phyloP scores from a whole-genome alignment of 2,329 filamentous ascomycete genomes.

The Colletotrichum destructivum region DNA sequence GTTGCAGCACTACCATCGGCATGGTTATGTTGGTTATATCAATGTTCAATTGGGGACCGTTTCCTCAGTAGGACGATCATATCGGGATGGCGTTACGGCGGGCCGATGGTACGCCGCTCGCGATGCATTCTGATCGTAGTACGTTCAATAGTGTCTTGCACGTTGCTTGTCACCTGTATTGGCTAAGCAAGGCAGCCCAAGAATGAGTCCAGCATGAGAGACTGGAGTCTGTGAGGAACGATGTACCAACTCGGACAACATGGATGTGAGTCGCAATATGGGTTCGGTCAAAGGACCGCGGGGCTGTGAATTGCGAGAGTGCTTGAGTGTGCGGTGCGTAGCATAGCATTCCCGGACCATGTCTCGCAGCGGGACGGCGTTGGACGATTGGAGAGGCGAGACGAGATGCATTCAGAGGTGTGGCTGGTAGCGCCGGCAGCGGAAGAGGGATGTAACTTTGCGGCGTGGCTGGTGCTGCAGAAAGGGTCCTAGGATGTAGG shows the following conservation, averaged over 20 bases:
- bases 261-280: neutral
- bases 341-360: neutral
- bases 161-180: constrained; percentile 1
- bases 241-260: neutral
- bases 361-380: constrained; percentile 7
- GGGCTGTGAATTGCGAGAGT: neutral
- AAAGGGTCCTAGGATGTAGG: constrained; percentile 23
- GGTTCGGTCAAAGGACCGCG: neutral
- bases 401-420: constrained; percentile 1
- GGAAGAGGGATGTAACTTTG: neutral
- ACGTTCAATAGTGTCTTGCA: neutral
- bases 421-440: constrained; percentile 15
- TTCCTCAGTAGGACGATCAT: constrained; percentile 20
- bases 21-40: neutral
- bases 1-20: constrained; percentile 13
- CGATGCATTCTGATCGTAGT: neutral
- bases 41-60: neutral
- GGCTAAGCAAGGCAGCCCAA: constrained; percentile 10
- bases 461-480: constrained; percentile 32
- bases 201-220: constrained; percentile 5
- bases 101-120: neutral
- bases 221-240: constrained; percentile 1
- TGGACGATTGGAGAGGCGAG: neutral
- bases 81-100: neutral
- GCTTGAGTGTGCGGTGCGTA: neutral